Evolutionary conservation across 805 yeast genomes (phyloP), one percentile per base, ranked within the genome.

Genomic region (Suhomyces kilbournensis): DNA sequence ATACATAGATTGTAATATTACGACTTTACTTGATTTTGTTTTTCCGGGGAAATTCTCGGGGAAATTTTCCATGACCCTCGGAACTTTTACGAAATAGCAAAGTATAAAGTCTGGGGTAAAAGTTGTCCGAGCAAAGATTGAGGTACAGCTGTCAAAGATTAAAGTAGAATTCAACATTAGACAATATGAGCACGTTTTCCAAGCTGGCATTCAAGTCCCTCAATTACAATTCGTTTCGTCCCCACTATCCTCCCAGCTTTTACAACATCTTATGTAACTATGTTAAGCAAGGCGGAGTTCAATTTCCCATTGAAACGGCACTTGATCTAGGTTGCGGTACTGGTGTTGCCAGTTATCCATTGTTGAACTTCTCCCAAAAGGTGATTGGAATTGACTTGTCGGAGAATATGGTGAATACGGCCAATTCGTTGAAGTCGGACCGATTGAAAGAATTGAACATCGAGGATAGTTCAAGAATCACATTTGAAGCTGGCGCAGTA

Each of bases 321-420:
- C 64, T 69, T 61, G 71, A 68, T 60, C 59, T 79, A 44, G 85
- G 85, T 0, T 78, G 83, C 56, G 85, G 84, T 0, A 78, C 84
- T 0, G 85, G 84, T 0, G 77, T 75, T 23, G 82, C 81, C 0
- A 70, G 79, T 1, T 66, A 72, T 47, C 81, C 81, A 2, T 59
- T 81, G 47, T 64, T 77, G 23, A 64, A 68, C 39, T 49, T 74
- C 17, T 64, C 77, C 30, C 59, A 73, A 0, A 61, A 66, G 17
- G 77, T 78, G 5, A 60, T 68, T 14, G 82, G 82, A 0, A 61
- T 79, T 3, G 86, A 81, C 58, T 60, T 76, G 39, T 79, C 84
- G 0, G 58, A 69, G 3, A 66, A 61, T 38, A 81, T 81, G 86
- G 62, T 81, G 12, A 62, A 67, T 15, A 67, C 76, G 12, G 81